Evolutionary conservation across 208 protist species (phyloP).

Genomic region (Leishmania gerbilli): DNA sequence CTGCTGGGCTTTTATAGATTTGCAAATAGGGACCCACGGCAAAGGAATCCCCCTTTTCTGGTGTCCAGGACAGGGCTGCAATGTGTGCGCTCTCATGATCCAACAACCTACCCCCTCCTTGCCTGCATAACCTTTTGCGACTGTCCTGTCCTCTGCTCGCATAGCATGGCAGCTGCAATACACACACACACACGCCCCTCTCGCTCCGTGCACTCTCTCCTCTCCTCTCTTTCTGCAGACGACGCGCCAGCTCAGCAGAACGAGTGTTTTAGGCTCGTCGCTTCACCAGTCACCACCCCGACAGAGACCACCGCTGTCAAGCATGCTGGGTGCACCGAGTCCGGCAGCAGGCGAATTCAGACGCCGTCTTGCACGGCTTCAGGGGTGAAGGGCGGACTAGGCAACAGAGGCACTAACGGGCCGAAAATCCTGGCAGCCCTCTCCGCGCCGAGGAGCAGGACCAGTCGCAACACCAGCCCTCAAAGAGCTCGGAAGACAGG

Average conservation of each 20-base stretch:
- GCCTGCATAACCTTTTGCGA: background rate
- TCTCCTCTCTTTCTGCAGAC: background rate
- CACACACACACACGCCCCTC: background rate
- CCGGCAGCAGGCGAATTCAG: background rate
- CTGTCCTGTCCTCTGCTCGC: background rate
- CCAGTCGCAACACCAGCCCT: background rate
- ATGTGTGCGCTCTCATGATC: background rate
- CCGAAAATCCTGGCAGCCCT: background rate
- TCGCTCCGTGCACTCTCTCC: background rate
- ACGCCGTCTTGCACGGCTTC: background rate
- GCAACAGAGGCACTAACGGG: background rate
- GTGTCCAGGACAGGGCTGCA: background rate
- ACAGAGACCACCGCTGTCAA: background rate
- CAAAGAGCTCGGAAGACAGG: background rate
- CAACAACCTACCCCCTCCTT: background rate
- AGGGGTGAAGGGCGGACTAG: background rate
- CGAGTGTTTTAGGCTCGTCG: background rate
- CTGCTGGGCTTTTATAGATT: background rate
- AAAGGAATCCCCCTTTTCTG: background rate
- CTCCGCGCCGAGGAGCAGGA: background rate
- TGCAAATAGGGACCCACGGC: background rate
- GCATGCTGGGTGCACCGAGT: background rate
- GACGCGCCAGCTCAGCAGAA: background rate
- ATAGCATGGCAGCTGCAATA: background rate
- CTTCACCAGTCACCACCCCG: background rate